Evolutionary conservation across 495 filamentous ascomycete genomes (phyloP), one percentile per base, ranked within the genome.

Genomic region (Neurospora sp.): DNA sequence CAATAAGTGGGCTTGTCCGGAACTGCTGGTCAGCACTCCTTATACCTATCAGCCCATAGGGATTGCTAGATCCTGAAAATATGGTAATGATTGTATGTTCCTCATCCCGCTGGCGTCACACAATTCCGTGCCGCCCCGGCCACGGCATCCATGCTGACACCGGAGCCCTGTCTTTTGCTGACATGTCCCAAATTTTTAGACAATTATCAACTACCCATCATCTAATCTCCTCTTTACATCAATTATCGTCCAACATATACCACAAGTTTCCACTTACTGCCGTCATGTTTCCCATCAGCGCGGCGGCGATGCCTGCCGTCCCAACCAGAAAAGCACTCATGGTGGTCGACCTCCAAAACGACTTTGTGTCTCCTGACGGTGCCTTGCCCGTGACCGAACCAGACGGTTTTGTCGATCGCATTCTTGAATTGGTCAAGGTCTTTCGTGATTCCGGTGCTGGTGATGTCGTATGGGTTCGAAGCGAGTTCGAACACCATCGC

Each of bases 311-410:
- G 19, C 87, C 87, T 39, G 78, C 83, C 28, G 81, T 89, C 69
- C 75, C 77, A 71, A 96, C 94, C 13, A 89, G 93, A 70, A 92
- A 94, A 83, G 96, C 94, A 1, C 82, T 99, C 45, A 83, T 99
- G 34, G 80, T 97, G 17, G 84, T 98, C 71, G 94, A 97, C 78
- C 87, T 97, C 31, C 96, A 98, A 75, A 97, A 97, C 79, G 96
- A 98, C 81, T 97, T 98, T 78, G 80, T 97, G 62, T 87, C 89
- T 37, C 81, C 88, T 1, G 86, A 89, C 43, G 93, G 92, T 39
- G 89, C 89, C 48, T 84, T 97, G 40, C 87, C 90, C 42, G 87
- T 93, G 54, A 84, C 84, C 59, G 87, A 89, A 59, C 88, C 89
- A 24, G 82, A 87, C 10, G 89, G 90, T 17, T 92, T 94, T 70